These are phyloP conservation scores for Rhizopogon vesiculosus DNA, from an alignment of 768 basidiomycete species.

Conservation along the genomic window DNA sequence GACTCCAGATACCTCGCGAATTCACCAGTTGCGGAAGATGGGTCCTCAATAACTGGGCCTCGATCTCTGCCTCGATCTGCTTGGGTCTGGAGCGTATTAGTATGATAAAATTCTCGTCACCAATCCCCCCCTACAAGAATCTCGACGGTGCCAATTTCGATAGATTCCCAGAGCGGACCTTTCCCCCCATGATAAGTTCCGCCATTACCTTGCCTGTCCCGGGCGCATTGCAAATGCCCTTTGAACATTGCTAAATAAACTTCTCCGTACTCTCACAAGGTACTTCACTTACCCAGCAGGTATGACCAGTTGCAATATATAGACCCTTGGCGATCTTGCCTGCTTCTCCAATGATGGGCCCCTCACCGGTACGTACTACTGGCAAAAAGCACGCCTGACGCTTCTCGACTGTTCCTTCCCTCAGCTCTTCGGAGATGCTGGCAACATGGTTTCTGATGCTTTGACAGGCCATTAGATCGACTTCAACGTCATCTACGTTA, in stretches of 20 bases:
- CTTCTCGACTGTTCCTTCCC: constrained; percentile 46
- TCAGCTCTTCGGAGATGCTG: constrained; percentile 55
- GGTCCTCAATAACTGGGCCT: too few relatives aligned
- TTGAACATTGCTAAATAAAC: constrained; percentile 3
- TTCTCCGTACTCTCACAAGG: not conserved
- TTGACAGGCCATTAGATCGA: constrained; percentile 54
- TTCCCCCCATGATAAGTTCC: constrained; percentile 68
- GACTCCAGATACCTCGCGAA: too few relatives aligned
- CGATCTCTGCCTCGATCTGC: too few relatives aligned
- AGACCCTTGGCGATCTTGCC: constrained; percentile 52
- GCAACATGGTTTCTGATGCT: constrained; percentile 50
- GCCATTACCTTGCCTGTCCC: constrained; percentile 74
- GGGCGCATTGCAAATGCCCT: constrained; percentile 82
- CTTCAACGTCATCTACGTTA: constrained; percentile 66
- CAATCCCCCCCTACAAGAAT: constrained; percentile 22
- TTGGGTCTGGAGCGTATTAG: not conserved
- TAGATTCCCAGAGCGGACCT: constrained; percentile 52
- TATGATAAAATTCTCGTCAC: not conserved
- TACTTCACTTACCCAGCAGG: constrained; percentile 59
- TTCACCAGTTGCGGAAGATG: too few relatives aligned
- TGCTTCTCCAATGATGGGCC: constrained; percentile 72
- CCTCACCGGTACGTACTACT: constrained; percentile 47
- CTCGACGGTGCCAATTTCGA: constrained; percentile 39
- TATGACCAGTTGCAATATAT: constrained; percentile 73
- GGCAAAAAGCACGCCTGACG: constrained; percentile 81